phyloP scores from a whole-genome alignment of 148 eudicot species.

The Heliamphora exappendiculata region DNA sequence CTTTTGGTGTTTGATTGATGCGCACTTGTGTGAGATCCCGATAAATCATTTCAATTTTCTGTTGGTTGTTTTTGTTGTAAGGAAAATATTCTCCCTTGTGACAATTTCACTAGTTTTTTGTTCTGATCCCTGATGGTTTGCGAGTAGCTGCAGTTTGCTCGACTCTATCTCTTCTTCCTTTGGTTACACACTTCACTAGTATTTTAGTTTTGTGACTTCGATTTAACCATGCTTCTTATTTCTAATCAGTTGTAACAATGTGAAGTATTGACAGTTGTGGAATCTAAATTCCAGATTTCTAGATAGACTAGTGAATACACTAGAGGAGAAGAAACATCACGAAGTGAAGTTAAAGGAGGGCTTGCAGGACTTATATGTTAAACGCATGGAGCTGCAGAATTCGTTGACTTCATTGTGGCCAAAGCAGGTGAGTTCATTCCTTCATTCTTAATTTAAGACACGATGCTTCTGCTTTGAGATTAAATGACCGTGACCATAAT shows the following conservation, averaged over 20 bases:
- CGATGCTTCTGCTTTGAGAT: not conserved
- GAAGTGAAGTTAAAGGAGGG: slow-evolving; percentile 84
- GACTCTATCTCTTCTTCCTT: not conserved
- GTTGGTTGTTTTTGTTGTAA: not conserved
- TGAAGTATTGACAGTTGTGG: slow-evolving; percentile 4
- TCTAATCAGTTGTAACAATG: slow-evolving; percentile 3
- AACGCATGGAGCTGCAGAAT: slow-evolving; percentile 92
- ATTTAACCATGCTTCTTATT: not conserved
- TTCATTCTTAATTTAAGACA: not conserved
- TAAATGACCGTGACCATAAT: not conserved
- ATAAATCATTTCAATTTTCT: not conserved
- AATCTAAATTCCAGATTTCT: slow-evolving; percentile 50
- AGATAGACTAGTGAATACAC: slow-evolving; percentile 63
- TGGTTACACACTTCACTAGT: not conserved
- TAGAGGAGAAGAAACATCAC: slow-evolving; percentile 95
- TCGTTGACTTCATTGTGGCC: slow-evolving; percentile 92
- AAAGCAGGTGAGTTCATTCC: slow-evolving; percentile 63
- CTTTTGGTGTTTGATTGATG: not conserved
- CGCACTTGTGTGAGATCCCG: not conserved
- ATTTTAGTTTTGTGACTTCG: not conserved
- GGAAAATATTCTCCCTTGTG: not conserved
- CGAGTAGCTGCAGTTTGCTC: not conserved
- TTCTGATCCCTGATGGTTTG: not conserved
- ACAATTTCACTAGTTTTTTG: not conserved
- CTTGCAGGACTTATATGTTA: slow-evolving; percentile 65